phyloP scores from a whole-genome alignment of 2,329 filamentous ascomycete species.

The Colletotrichum siamense region DNA sequence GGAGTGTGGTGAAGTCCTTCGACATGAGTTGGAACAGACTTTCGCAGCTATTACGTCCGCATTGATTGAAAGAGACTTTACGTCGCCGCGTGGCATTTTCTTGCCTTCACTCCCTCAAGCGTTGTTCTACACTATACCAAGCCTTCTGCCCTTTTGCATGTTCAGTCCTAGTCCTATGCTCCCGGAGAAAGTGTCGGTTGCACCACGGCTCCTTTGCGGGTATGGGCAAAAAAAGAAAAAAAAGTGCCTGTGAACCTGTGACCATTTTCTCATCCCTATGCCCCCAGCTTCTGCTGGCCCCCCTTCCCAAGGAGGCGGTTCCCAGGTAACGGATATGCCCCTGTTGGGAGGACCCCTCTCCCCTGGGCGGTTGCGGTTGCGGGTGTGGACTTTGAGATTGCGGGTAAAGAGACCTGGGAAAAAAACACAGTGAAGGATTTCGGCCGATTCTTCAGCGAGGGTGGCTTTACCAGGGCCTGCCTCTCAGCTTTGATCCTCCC shows the following conservation, averaged over 20 bases:
- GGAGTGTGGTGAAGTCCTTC: too few relatives aligned
- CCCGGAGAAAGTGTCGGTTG: constrained; percentile 11
- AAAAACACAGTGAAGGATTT: neutral
- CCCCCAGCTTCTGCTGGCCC: neutral
- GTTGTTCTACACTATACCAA: neutral
- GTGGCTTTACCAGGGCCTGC: neutral
- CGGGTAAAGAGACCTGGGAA: neutral
- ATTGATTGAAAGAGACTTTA: neutral
- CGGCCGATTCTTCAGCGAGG: constrained; percentile 8
- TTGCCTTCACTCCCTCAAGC: neutral
- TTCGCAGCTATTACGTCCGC: neutral
- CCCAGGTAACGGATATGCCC: neutral
- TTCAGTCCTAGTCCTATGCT: neutral
- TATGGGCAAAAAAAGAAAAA: neutral
- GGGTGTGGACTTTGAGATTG: neutral
- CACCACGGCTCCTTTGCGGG: constrained; percentile 16
- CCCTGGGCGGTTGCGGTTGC: neutral
- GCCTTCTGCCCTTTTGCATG: neutral
- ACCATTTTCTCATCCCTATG: neutral
- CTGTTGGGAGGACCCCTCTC: neutral
- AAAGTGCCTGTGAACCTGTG: neutral
- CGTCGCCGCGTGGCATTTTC: neutral
- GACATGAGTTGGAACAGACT: neutral
- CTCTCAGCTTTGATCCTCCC: neutral
- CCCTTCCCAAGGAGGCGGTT: neutral